Evolutionary conservation across 2,329 filamentous ascomycete genomes (phyloP), one percentile per base, ranked within the genome.

Genomic region (Fusarium pseudograminearum): DNA sequence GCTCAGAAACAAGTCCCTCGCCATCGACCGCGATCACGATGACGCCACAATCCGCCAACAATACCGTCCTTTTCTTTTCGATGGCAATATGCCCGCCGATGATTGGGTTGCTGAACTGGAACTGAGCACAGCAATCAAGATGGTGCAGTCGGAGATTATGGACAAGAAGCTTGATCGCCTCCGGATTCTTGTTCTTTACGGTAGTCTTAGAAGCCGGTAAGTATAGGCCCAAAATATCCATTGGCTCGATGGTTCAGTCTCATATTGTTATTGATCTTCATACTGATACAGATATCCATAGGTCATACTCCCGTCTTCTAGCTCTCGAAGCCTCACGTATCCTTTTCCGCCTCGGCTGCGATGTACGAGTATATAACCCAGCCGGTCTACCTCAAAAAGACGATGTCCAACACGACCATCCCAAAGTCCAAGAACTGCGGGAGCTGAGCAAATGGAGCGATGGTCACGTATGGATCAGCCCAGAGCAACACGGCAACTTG

Each of bases 401-500:
- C 6, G 55, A 61, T 1, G 1, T 60, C 18, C 44, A 61, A 6
- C 55, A 60, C 2, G 34, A 28, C 1, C 55, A 60, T 5, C 11
- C 30, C 0, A 60, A 61, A 0, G 58, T 60, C 0, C 58, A 61
- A 1, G 55, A 60, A 2, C 34, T 61, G 0, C 6, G 42, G 0
- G 57, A 61, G 3, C 0, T 60, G 5, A 61, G 55, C 3, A 57
- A 48, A 18, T 61, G 57, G 57, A 61, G 55, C 0, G 55, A 61
- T 0, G 55, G 55, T 0, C 55, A 61, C 0, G 36, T 61, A 0
- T 60, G 55, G 55, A 44, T 61, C 11, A 60, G 58, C 1, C 58
- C 42, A 0, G 55, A 61, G 0, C 42, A 61, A 3, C 55, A 60
- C 4, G 55, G 58, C 0, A 61, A 61, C 16, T 7, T 61, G 14